Evolutionary conservation across 2,329 filamentous ascomycete genomes (phyloP).

Genomic region (Aspergillus sclerotialis): DNA sequence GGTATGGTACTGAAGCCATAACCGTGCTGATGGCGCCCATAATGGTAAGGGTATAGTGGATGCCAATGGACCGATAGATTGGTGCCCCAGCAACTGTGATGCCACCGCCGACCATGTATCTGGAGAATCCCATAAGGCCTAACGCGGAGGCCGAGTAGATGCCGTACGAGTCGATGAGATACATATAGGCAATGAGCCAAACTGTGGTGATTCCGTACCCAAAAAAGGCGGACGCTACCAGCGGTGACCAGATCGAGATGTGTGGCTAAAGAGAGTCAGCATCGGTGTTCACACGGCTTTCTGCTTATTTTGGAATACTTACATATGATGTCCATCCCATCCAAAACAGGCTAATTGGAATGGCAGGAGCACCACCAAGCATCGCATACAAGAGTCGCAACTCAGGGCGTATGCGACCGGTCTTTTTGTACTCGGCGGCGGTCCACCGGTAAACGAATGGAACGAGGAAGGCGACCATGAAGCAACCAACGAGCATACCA

Average conservation of each 20-base stretch:
- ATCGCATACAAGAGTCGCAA: slow-evolving; percentile 51
- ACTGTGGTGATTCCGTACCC: slow-evolving; percentile 45
- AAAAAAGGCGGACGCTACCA: slow-evolving; percentile 46
- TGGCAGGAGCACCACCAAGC: slow-evolving; percentile 41
- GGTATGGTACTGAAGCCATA: slow-evolving; percentile 39
- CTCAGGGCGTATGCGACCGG: slow-evolving; percentile 36
- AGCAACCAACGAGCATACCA: slow-evolving; percentile 40
- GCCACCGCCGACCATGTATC: slow-evolving; percentile 35
- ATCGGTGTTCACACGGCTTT: slow-evolving; percentile 2
- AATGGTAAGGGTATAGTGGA: slow-evolving; percentile 39
- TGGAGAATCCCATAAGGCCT: slow-evolving; percentile 36
- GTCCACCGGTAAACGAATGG: slow-evolving; percentile 41
- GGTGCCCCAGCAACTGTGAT: slow-evolving; percentile 31
- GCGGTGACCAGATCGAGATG: slow-evolving; percentile 47
- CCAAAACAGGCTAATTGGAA: slow-evolving; percentile 52
- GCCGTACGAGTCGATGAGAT: slow-evolving; percentile 53
- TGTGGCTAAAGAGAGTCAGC: slow-evolving; percentile 9
- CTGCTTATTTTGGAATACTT: slow-evolving; percentile 1
- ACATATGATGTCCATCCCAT: slow-evolving; percentile 48
- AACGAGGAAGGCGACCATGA: slow-evolving; percentile 31
- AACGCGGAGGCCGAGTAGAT: slow-evolving; percentile 46
- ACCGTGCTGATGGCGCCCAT: slow-evolving; percentile 31
- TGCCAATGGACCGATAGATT: slow-evolving; percentile 36
- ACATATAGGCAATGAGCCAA: slow-evolving; percentile 49
- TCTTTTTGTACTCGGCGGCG: background rate